Conservation (phyloP, 1,284 basidiomycete species). For the Ganoderma multipileum region DNA sequence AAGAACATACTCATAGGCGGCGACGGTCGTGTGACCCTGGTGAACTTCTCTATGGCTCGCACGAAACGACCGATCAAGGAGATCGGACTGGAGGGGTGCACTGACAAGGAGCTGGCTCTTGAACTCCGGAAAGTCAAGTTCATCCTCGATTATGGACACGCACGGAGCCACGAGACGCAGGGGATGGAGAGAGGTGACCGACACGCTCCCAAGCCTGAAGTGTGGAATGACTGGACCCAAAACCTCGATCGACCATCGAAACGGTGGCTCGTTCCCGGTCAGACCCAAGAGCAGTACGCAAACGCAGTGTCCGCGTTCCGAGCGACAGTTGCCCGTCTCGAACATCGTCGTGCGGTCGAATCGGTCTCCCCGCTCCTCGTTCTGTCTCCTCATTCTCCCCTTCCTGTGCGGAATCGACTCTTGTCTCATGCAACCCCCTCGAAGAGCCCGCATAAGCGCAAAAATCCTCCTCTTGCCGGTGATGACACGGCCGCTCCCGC, state of each 20-base stretch:
- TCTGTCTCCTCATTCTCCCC: not conserved
- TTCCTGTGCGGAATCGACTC: conserved; percentile 6
- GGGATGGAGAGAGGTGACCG: not conserved
- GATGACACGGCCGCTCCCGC: not conserved
- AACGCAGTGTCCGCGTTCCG: conserved; percentile 18
- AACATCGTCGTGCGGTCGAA: not conserved
- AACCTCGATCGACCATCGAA: conserved; percentile 39
- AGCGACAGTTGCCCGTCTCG: not conserved
- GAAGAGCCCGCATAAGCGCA: conserved; percentile 16
- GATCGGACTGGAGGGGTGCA: conserved; percentile 46
- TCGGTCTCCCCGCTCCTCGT: not conserved
- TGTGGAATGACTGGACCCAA: conserved; percentile 44
- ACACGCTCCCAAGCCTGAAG: conserved; percentile 36
- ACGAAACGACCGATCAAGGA: conserved; percentile 45
- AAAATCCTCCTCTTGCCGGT: not conserved
- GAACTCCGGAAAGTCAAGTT: conserved; percentile 65
- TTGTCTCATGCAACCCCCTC: not conserved
- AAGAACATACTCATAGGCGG: conserved; percentile 59
- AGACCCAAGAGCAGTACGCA: conserved; percentile 38
- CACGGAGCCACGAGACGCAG: not conserved
- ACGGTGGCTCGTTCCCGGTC: conserved; percentile 48
- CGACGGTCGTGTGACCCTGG: conserved; percentile 60
- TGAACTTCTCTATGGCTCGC: conserved; percentile 60
- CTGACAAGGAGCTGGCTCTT: conserved; percentile 48
- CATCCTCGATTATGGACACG: conserved; percentile 48